A percentile compares a stretch with the other conserved stretches of the same genome.
phyloP scores from a whole-genome alignment of 73 alveolate species.

The Paramecium biaurelia region DNA sequence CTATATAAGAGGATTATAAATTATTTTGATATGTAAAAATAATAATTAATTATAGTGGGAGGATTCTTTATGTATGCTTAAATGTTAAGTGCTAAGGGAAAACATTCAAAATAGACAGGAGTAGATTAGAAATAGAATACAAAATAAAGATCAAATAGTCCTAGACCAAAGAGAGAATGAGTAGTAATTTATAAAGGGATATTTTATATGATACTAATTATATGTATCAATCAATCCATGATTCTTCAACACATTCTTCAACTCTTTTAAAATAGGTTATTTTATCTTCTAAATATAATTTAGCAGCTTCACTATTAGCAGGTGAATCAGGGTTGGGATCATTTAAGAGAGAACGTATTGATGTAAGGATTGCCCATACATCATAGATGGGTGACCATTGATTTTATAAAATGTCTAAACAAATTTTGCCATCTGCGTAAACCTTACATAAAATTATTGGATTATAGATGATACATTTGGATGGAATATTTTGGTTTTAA shows the following conservation, averaged over 20 bases:
- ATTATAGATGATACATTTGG: conserved; percentile 79
- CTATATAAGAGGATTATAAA: background rate
- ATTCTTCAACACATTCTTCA: conserved; percentile 91
- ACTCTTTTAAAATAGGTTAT: conserved; percentile 95
- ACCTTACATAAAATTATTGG: background rate
- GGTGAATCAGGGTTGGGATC: conserved; percentile 81
- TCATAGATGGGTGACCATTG: conserved; percentile 98
- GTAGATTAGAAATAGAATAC: background rate
- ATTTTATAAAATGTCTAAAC: conserved; percentile 90
- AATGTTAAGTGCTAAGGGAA: background rate
- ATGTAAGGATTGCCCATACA: conserved; percentile 89
- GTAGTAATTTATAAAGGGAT: background rate
- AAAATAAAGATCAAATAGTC: background rate
- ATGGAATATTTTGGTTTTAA: conserved; percentile 93
- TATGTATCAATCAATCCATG: conserved; percentile 69
- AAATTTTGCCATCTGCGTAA: conserved; percentile 88
- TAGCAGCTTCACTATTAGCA: conserved; percentile 92
- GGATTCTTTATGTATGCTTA: background rate
- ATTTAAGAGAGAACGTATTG: conserved; percentile 78
- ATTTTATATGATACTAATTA: background rate
- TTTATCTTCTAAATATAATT: conserved; percentile 86
- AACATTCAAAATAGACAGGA: background rate
- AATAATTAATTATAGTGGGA: background rate
- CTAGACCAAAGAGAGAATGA: conserved; percentile 25
- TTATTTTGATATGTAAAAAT: background rate